Evolutionary conservation across 371 early-diverging fungal genomes (phyloP).

Genomic region (Polyrhizophydium stewartii): DNA sequence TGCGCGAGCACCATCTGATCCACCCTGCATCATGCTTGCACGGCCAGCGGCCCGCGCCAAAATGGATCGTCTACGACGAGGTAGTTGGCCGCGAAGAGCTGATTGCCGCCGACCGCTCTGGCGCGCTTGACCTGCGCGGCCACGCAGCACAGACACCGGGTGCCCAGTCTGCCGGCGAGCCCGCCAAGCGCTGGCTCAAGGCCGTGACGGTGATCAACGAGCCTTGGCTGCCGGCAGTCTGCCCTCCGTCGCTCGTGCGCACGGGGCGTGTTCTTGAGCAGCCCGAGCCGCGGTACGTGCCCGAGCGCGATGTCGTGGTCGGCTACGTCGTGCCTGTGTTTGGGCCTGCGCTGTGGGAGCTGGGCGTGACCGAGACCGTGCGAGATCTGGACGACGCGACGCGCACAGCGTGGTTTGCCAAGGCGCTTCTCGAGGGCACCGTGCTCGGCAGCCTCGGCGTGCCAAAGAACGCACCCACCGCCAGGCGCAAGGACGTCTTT

Average conservation of each 20-base stretch:
- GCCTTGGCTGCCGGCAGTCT: slow-evolving; percentile 75
- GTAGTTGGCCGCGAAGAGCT: slow-evolving; percentile 71
- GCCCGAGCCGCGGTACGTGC: slow-evolving; percentile 40
- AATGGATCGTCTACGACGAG: slow-evolving; percentile 61
- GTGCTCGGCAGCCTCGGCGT: slow-evolving; percentile 4
- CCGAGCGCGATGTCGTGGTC: slow-evolving; percentile 27
- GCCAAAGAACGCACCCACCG: not conserved
- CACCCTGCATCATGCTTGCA: slow-evolving; percentile 69
- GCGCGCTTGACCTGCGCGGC: slow-evolving; percentile 28
- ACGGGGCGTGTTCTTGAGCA: slow-evolving; percentile 37
- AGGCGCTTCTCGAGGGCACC: slow-evolving; percentile 36
- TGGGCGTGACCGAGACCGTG: slow-evolving; percentile 24
- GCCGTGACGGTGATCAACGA: slow-evolving; percentile 74
- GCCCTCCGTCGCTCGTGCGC: slow-evolving; percentile 29
- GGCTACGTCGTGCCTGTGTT: slow-evolving; percentile 33
- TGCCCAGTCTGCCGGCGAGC: not conserved
- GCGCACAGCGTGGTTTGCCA: slow-evolving; percentile 33
- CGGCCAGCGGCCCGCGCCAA: slow-evolving; percentile 57
- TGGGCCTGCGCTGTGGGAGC: slow-evolving; percentile 44
- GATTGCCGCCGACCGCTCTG: slow-evolving; percentile 31
- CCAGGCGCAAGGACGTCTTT: not conserved
- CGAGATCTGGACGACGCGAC: slow-evolving; percentile 12
- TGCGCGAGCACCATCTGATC: slow-evolving; percentile 54
- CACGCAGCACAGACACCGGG: slow-evolving; percentile 1
- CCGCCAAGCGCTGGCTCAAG: slow-evolving; percentile 61